Evolutionary conservation across 176 grass and related monocot genomes (phyloP).

Genomic region (Zizania latifolia): DNA sequence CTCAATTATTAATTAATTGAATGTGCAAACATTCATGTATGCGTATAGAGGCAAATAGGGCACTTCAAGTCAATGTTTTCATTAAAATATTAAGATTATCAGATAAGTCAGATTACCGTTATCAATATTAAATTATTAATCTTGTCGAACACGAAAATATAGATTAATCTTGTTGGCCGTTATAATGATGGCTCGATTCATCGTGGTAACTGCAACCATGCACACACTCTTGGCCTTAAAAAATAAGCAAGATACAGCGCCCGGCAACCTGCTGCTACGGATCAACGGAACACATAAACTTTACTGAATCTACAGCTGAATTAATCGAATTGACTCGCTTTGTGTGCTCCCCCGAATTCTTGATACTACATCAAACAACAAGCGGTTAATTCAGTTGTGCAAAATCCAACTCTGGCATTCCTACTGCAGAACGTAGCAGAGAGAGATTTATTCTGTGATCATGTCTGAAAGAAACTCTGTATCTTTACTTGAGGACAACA

Average conservation of each 20-base stretch:
- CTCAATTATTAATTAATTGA: too few relatives aligned
- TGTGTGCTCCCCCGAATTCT: not conserved
- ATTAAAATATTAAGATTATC: too few relatives aligned
- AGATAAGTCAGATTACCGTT: too few relatives aligned
- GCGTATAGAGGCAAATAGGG: too few relatives aligned
- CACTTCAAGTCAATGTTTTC: too few relatives aligned
- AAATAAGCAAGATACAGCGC: not conserved
- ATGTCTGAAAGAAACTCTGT: not conserved
- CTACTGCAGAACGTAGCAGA: not conserved
- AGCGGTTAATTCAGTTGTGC: not conserved
- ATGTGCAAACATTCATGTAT: too few relatives aligned
- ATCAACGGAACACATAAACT: not conserved
- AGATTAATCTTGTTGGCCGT: not conserved
- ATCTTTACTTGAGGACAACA: not conserved
- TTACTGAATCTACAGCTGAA: not conserved
- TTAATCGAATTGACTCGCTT: not conserved
- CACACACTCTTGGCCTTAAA: slow-evolving; percentile 27
- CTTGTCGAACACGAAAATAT: too few relatives aligned
- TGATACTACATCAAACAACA: not conserved
- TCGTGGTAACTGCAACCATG: not conserved
- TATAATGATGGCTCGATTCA: not conserved
- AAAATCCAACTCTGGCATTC: too few relatives aligned
- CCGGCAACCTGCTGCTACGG: not conserved
- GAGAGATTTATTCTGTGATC: not conserved
- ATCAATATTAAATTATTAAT: too few relatives aligned